These are phyloP conservation scores for Nymphaea thermarum DNA, from an alignment of 164 flowering plant species.

Conservation along the genomic window DNA sequence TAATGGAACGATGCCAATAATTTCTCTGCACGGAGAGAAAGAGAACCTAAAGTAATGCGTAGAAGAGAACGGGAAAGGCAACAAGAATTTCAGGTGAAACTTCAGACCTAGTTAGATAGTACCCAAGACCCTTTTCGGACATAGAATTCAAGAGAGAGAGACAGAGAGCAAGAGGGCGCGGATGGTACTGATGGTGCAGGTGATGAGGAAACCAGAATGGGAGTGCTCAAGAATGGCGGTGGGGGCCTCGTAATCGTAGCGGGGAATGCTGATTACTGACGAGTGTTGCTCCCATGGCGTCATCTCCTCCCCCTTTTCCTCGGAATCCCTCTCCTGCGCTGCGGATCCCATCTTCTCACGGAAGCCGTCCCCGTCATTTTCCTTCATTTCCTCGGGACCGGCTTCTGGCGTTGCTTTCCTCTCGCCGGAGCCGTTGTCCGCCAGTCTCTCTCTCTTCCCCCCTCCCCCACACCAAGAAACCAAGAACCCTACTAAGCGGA, in stretches of 20 bases:
- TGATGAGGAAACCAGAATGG: conserved; percentile 75
- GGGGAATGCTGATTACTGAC: conserved; percentile 68
- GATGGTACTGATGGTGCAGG: conserved; percentile 65
- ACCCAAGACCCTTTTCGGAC: no score
- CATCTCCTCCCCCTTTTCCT: conserved; percentile 19
- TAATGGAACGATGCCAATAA: no score
- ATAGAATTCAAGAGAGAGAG: neutral
- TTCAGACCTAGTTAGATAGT: no score
- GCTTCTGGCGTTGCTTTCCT: neutral
- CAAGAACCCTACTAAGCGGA: no score
- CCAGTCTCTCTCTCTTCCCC: no score
- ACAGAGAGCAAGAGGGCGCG: neutral
- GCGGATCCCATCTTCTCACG: neutral
- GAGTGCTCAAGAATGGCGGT: conserved; percentile 53
- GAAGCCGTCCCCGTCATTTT: no score
- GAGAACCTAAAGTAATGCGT: no score
- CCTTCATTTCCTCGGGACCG: neutral
- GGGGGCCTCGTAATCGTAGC: conserved; percentile 86
- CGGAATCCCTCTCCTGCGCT: neutral
- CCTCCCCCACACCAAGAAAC: no score
- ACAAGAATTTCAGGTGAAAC: no score
- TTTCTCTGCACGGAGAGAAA: no score
- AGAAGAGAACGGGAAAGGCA: no score
- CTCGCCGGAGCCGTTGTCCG: no score
- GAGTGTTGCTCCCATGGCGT: conserved; percentile 86